Conservation (phyloP, 2,329 filamentous ascomycete genomes). For the Grosmannia clavigera region DNA sequence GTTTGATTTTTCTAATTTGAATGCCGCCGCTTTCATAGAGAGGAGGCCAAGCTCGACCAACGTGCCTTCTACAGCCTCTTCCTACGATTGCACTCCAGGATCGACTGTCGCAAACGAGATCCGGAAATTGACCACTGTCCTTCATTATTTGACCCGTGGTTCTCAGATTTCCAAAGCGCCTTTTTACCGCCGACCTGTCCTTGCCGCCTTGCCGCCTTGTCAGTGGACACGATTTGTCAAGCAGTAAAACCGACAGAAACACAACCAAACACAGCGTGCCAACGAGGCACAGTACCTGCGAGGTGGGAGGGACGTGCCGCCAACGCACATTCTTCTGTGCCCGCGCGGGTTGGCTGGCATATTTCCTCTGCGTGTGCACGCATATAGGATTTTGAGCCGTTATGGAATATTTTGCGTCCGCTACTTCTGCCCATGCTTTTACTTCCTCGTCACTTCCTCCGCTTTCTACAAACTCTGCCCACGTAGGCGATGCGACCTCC, state of each 20-base stretch:
- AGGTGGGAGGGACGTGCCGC: not conserved
- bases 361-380: not conserved
- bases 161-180: not conserved
- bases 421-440: not conserved
- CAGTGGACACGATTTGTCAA: not conserved
- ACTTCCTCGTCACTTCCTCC: slow-evolving; percentile 1
- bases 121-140: not conserved
- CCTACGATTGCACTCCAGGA: not conserved
- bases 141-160: not conserved
- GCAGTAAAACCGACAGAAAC: not conserved
- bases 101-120: not conserved
- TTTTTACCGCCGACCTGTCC: not conserved
- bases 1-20: not conserved
- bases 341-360: not conserved
- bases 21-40: not conserved
- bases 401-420: not conserved
- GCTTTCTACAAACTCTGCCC: not conserved
- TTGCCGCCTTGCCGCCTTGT: not conserved
- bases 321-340: not conserved
- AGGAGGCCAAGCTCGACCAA: not conserved
- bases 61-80: not conserved
- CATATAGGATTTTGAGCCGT: not conserved
- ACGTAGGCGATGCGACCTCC: not conserved
- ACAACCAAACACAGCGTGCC: not conserved
- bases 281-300: not conserved